Conservation (phyloP, 192 early-diverging fungal genomes). For the Podila horticola region DNA sequence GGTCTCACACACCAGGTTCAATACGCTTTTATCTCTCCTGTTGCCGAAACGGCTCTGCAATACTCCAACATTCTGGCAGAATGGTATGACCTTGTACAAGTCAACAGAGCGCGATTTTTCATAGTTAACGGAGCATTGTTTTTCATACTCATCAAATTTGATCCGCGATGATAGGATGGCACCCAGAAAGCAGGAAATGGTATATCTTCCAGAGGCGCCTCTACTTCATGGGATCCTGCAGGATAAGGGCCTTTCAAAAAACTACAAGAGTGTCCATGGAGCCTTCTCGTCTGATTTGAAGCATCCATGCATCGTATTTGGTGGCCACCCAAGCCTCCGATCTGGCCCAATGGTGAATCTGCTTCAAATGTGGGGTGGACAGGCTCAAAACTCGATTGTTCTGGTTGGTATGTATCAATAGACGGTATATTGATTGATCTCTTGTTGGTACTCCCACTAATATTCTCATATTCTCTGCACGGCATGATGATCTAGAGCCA, state of each 20-base stretch:
- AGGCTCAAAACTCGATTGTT: conserved; percentile 57
- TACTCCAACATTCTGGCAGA: conserved; percentile 87
- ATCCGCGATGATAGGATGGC: conserved; percentile 61
- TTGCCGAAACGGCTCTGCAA: conserved; percentile 80
- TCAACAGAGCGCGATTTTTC: too few relatives aligned
- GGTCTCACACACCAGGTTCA: conserved; percentile 68
- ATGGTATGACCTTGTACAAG: conserved; percentile 63
- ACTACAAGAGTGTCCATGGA: conserved; percentile 51
- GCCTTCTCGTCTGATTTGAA: conserved; percentile 47
- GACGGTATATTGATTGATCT: neutral
- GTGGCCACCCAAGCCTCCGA: conserved; percentile 56
- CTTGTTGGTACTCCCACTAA: neutral
- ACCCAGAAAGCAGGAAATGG: conserved; percentile 66
- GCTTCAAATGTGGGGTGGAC: conserved; percentile 57
- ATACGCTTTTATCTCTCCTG: conserved; percentile 77
- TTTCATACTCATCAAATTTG: neutral
- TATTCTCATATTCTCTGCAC: neutral
- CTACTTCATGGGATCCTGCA: conserved; percentile 62
- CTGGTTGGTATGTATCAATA: conserved; percentile 51
- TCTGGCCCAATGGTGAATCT: conserved; percentile 57
- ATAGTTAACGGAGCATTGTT: neutral
- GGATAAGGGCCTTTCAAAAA: conserved; percentile 53
- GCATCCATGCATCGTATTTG: conserved; percentile 75
- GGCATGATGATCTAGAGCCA: conserved; percentile 30
- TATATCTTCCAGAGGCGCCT: conserved; percentile 73